Conservation (phyloP, 805 yeast genomes). For the Candida caryicola region DNA sequence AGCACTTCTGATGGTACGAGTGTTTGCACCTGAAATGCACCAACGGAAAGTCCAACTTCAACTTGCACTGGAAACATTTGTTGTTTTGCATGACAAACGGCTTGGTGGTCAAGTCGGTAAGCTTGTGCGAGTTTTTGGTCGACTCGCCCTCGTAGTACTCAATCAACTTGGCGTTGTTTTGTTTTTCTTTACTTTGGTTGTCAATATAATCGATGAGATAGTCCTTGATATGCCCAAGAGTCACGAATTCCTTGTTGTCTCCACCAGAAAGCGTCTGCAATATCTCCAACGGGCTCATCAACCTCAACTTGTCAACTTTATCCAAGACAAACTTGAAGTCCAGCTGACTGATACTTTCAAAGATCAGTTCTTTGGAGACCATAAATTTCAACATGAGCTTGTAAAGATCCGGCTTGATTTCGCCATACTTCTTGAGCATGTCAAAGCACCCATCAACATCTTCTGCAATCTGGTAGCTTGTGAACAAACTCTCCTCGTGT, state of each 20-base stretch:
- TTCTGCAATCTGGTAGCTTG: slow-evolving; percentile 57
- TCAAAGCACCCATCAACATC: slow-evolving; percentile 57
- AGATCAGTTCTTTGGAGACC: slow-evolving; percentile 52
- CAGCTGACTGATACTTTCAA: slow-evolving; percentile 50
- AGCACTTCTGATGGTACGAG: slow-evolving; percentile 79
- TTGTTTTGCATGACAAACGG: slow-evolving; percentile 59
- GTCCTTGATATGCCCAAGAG: slow-evolving; percentile 70
- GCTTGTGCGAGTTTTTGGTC: slow-evolving; percentile 46
- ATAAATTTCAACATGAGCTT: slow-evolving; percentile 62
- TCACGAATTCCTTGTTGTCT: slow-evolving; percentile 45
- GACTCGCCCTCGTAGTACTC: slow-evolving; percentile 69
- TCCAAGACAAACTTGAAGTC: slow-evolving; percentile 49
- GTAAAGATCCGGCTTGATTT: slow-evolving; percentile 60
- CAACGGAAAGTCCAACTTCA: slow-evolving; percentile 69
- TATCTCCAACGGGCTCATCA: slow-evolving; percentile 73
- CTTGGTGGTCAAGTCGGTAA: slow-evolving; percentile 47
- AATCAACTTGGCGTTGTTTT: slow-evolving; percentile 64
- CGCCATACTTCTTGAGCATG: slow-evolving; percentile 59
- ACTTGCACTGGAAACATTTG: slow-evolving; percentile 63
- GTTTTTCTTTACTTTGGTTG: slow-evolving; percentile 59
- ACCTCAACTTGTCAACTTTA: slow-evolving; percentile 47
- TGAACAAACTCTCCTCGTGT: slow-evolving; percentile 60
- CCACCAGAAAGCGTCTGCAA: slow-evolving; percentile 64
- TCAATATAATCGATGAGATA: slow-evolving; percentile 62
- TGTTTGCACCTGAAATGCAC: slow-evolving; percentile 85